These are phyloP conservation scores for Clarkia xantiana DNA, from an alignment of 345 rosid species.

Conservation along the genomic window DNA sequence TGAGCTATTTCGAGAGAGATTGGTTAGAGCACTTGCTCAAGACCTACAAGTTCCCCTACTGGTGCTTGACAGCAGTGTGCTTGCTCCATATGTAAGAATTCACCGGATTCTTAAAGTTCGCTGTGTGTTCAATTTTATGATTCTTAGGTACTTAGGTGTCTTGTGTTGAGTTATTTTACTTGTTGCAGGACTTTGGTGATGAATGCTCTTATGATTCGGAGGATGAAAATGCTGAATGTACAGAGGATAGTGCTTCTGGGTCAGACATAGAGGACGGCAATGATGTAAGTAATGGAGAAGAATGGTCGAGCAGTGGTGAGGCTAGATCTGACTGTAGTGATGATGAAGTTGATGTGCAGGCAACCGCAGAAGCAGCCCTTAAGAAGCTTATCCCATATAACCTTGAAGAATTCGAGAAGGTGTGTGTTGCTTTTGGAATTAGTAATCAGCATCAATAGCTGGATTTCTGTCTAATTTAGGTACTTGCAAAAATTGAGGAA, in stretches of 20 bases:
- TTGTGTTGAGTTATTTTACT: conserved; percentile 6
- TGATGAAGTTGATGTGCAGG: conserved; percentile 48
- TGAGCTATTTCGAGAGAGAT: conserved; percentile 83
- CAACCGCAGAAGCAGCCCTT: conserved; percentile 64
- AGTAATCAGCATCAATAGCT: neutral
- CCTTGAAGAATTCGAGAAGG: conserved; percentile 73
- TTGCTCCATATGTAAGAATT: conserved; percentile 86
- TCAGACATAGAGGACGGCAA: conserved; percentile 81
- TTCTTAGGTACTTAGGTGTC: neutral
- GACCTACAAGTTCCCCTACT: conserved; percentile 72
- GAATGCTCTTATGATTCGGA: conserved; percentile 64
- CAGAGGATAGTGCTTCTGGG: conserved; percentile 55
- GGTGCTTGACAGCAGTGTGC: conserved; percentile 81
- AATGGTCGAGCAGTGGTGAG: conserved; percentile 52
- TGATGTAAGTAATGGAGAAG: conserved; percentile 55
- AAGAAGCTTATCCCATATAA: conserved; percentile 59
- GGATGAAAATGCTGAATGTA: conserved; percentile 46
- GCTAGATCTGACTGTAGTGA: conserved; percentile 53
- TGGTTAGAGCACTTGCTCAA: conserved; percentile 81
- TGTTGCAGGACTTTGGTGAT: conserved; percentile 59
- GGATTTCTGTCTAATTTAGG: neutral
- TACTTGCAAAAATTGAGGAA: too few species aligned
- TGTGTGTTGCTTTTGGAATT: conserved; percentile 8
- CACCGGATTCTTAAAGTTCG: neutral
- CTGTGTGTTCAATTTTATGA: conserved; percentile 3